Evolutionary conservation across 2,329 filamentous ascomycete species (phyloP).

Genomic region (Claviceps arundinis): DNA sequence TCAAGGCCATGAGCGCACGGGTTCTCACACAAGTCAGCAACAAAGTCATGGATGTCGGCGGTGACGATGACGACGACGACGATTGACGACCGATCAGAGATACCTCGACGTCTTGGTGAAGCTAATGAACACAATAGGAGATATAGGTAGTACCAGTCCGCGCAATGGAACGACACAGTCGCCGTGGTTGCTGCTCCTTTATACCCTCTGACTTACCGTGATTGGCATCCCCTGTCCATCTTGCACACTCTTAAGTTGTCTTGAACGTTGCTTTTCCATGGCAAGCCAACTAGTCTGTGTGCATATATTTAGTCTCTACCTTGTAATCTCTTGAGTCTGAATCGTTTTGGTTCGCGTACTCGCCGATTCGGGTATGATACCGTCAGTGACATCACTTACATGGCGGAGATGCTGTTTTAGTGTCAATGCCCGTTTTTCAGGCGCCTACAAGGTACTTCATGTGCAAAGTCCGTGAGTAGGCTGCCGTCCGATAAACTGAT

Average conservation of each 20-base stretch:
- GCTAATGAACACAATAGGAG: constrained; percentile 1
- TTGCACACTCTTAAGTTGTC: constrained; percentile 97
- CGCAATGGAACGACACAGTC: not conserved
- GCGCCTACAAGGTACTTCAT: constrained; percentile 23
- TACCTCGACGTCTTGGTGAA: not conserved
- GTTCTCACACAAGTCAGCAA: constrained; percentile 69
- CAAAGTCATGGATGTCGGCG: constrained; percentile 69
- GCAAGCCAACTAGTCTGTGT: constrained; percentile 94
- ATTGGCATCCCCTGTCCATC: constrained; percentile 6
- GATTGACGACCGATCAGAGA: constrained; percentile 19
- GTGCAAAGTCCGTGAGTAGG: constrained; percentile 17
- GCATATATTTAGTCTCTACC: constrained; percentile 56
- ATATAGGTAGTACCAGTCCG: not conserved
- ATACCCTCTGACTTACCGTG: not conserved
- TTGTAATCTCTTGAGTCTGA: constrained; percentile 24
- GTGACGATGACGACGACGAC: constrained; percentile 32
- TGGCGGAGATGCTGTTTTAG: constrained; percentile 16
- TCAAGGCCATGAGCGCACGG: constrained; percentile 57
- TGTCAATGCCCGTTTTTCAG: constrained; percentile 14
- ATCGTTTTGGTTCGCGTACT: constrained; percentile 37
- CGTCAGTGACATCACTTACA: constrained; percentile 14
- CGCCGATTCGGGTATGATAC: constrained; percentile 17
- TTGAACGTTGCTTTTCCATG: constrained; percentile 58
- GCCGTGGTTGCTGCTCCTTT: not conserved
- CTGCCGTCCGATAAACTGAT: constrained; percentile 15